These are phyloP conservation scores for Ascocoryne sarcoides DNA, from an alignment of 2,329 filamentous ascomycete genomes.

Conservation along the genomic window DNA sequence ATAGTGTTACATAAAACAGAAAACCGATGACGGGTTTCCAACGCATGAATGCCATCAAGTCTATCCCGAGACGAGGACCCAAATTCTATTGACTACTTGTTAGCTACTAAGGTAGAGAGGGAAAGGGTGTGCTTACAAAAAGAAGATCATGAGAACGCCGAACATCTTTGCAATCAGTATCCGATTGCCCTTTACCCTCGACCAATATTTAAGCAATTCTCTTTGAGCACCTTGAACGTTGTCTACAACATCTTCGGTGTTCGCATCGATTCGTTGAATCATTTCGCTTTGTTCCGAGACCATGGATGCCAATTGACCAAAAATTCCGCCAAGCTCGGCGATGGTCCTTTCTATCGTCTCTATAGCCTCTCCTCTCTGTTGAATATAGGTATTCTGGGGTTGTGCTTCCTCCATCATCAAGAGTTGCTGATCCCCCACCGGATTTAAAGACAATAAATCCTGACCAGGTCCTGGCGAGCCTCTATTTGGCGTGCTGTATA, in stretches of 20 bases:
- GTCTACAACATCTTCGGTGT: slow-evolving; percentile 95
- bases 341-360: slow-evolving; percentile 96
- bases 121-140: slow-evolving; percentile 43
- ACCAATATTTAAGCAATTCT: slow-evolving; percentile 96
- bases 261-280: slow-evolving; percentile 94
- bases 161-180: slow-evolving; percentile 90
- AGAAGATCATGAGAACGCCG: slow-evolving; percentile 91
- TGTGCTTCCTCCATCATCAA: slow-evolving; percentile 91
- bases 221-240: slow-evolving; percentile 96
- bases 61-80: slow-evolving; percentile 24
- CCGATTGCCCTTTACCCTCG: slow-evolving; percentile 82
- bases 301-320: slow-evolving; percentile 92
- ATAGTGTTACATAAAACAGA: slow-evolving; percentile 13
- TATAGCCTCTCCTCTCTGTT: slow-evolving; percentile 89
- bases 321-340: slow-evolving; percentile 81
- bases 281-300: slow-evolving; percentile 96
- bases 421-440: slow-evolving; percentile 77
- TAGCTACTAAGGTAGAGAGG: not conserved
- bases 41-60: slow-evolving; percentile 2
- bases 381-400: slow-evolving; percentile 78
- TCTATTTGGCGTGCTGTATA: slow-evolving; percentile 68
- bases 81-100: slow-evolving; percentile 19
- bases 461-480: slow-evolving; percentile 54
- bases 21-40: not conserved
- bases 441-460: slow-evolving; percentile 78